Conservation (phyloP, 192 early-diverging fungal genomes). For the Gorgonomyces haynaldii region DNA sequence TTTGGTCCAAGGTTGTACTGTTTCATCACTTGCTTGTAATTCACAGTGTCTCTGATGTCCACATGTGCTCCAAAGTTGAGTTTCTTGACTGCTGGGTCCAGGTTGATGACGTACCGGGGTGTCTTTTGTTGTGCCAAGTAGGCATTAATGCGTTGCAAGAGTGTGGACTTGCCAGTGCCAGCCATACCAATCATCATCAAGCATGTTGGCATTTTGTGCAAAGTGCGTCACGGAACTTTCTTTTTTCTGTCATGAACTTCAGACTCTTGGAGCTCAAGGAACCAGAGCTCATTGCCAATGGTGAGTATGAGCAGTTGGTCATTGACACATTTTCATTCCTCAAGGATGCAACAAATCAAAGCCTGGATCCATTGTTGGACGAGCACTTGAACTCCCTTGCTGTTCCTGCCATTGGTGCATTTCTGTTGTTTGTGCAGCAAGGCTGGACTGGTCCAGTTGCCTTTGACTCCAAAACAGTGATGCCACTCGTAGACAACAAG, state of each 20-base stretch:
- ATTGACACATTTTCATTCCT: no score
- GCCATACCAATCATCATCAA: conserved; percentile 8
- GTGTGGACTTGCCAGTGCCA: background rate
- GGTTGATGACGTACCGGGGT: conserved; percentile 82
- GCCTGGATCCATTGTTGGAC: no score
- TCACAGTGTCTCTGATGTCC: conserved; percentile 93
- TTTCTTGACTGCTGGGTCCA: conserved; percentile 81
- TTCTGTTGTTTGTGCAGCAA: background rate
- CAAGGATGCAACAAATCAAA: no score
- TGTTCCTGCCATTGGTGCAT: background rate
- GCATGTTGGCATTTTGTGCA: conserved; percentile 1
- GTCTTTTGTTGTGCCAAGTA: conserved; percentile 59
- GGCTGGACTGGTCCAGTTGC: conserved; percentile 2
- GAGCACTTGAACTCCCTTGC: background rate
- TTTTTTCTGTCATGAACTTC: no score
- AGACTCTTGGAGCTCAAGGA: no score
- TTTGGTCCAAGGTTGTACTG: conserved; percentile 51
- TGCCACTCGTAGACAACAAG: conserved; percentile 26
- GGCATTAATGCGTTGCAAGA: conserved; percentile 67
- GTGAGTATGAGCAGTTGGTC: no score
- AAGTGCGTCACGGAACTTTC: no score
- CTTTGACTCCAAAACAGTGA: conserved; percentile 5
- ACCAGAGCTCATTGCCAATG: no score
- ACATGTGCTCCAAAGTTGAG: conserved; percentile 92
- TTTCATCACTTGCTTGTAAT: conserved; percentile 98